Evolutionary conservation across 2,329 filamentous ascomycete genomes (phyloP), one percentile per base, ranked within the genome.

Genomic region (Acarospora socialis): DNA sequence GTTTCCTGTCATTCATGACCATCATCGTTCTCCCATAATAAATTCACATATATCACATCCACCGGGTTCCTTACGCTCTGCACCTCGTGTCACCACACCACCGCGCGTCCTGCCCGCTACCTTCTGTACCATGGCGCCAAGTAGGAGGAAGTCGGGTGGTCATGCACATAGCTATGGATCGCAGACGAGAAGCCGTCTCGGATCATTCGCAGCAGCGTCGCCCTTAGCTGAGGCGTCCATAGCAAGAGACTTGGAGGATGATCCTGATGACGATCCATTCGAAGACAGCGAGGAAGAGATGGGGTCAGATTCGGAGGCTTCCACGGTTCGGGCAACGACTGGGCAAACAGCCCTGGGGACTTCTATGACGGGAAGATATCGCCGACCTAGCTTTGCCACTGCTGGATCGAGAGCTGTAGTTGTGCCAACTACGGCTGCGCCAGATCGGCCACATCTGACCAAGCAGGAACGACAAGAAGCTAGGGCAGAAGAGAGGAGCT

Each of bases 371-470:
- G 66, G 69, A 21, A 70, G 70, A 19, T 93, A 90, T 57, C 73
- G 80, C 34, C 70, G 83, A 27, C 81, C 83, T 1, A 80, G 74
- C 43, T 79, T 77, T 48, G 75, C 77, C 18, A 81, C 71, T 37
- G 79, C 77, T 8, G 76, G 77, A 15, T 68, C 73, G 1, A 66
- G 82, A 33, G 76, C 78, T 3, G 70, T 77, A 4, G 65, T 92
- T 36, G 68, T 81, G 16, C 43, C 42, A 15, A n/a, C n/a, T n/a
- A n/a, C n/a, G n/a, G n/a, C n/a, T n/a, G n/a, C n/a, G n/a, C 39
- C 42, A 25, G 60, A 62, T 8, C 54, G 60, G 35, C 60, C 60
- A 21, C 55, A 56, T 28, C 38, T 70, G 28, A 63, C 59, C 2
- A 63, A 63, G 40, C 57, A 59, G 40, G 71, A 76, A 41, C 57